phyloP scores from a whole-genome alignment of 2,329 filamentous ascomycete genomes.

The Trichoderma pleuroti region DNA sequence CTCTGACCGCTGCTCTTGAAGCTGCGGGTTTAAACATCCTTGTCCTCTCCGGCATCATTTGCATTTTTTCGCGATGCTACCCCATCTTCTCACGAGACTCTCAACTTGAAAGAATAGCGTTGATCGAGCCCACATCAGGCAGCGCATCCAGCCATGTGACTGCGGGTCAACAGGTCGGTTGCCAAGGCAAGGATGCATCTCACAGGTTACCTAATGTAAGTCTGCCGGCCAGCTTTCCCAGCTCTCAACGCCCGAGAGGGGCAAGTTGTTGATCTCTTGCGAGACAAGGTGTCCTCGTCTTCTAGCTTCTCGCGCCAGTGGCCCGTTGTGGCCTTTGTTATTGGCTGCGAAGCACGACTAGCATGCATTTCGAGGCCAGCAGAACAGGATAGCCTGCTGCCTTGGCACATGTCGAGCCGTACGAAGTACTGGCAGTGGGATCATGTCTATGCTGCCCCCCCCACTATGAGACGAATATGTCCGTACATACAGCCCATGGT shows the following conservation, averaged over 20 bases:
- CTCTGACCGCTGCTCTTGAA: conserved; percentile 10
- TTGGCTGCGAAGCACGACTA: not conserved
- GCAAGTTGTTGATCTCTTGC: not conserved
- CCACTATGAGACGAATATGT: conserved; percentile 9
- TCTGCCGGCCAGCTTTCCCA: not conserved
- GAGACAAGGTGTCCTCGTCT: not conserved
- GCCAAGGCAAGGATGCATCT: conserved; percentile 10
- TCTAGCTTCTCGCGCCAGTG: not conserved
- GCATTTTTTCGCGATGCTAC: conserved; percentile 11
- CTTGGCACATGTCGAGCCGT: conserved; percentile 7
- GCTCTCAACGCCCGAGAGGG: conserved; percentile 1
- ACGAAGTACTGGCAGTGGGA: not conserved
- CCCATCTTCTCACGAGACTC: conserved; percentile 14
- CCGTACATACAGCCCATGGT: not conserved
- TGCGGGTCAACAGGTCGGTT: conserved; percentile 4
- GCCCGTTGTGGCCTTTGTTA: not conserved
- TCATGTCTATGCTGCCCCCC: not conserved
- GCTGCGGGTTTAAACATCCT: conserved; percentile 4
- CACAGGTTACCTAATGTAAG: conserved; percentile 5
- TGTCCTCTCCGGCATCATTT: not conserved
- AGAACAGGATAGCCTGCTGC: not conserved
- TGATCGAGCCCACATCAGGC: not conserved
- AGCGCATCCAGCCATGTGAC: conserved; percentile 17
- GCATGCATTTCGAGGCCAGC: conserved; percentile 13
- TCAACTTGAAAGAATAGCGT: conserved; percentile 5